Evolutionary conservation across 2,329 filamentous ascomycete species (phyloP), one percentile per base, ranked within the genome.

Genomic region (Magnaporthiopsis poae): DNA sequence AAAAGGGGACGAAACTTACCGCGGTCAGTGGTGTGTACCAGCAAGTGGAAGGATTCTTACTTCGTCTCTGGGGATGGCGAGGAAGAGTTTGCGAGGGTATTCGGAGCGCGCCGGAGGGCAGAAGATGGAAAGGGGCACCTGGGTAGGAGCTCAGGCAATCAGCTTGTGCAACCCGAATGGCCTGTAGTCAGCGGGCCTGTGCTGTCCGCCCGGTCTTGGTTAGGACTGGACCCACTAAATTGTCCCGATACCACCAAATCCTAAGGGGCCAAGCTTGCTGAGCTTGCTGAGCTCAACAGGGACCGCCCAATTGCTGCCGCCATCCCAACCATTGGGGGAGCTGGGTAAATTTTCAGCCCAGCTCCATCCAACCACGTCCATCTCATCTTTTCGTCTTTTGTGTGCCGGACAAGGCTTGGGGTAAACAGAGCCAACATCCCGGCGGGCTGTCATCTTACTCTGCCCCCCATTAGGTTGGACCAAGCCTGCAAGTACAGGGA

Each of bases 321-420:
- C 62, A 64, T 64, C 62, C 39, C 62, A 64, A 64, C 62, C 62
- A 64, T 64, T 64, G 62, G 62, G 62, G 62, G 4, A 59, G 21
- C 12, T 29, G 56, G 36, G 64, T 52, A 64, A 61, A 35, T 65
- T 56, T 33, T 52, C 36, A n/a, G 61, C 31, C 61, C 61, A 62
- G 18, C 21, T 15, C 31, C 11, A 35, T 33, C 21, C 21, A n/a
- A 33, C 61, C 61, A 25, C 11, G 25, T 25, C 33, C 61, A 31
- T 25, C 29, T 7, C 21, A 31, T 62, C 3, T 35, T 62, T 62
- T 18, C 31, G 61, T 35, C 21, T 39, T 33, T 46, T n/a, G 7
- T 56, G n/a, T 59, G 5, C n/a, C 46, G 60, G 60, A 61, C 60
- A 61, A 61, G 60, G 60, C 60, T 61, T 61, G 60, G 60, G 60